A percentile compares a stretch with the other conserved stretches of the same genome.
phyloP scores from a whole-genome alignment of 139 green algal species.

The Chlorella sp. region DNA sequence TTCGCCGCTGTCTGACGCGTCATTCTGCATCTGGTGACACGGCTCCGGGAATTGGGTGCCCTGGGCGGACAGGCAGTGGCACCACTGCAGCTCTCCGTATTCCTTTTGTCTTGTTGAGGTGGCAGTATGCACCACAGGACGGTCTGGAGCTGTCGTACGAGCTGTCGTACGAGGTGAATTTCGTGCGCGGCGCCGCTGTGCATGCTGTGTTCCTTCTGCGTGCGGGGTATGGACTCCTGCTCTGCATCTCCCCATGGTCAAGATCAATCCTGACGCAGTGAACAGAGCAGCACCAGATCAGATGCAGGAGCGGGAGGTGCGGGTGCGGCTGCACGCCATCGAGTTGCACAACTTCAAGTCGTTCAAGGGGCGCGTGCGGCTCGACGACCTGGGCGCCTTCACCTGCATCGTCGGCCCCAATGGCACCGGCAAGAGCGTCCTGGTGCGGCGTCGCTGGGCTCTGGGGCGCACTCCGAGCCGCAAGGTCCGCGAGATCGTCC shows the following conservation, averaged over 20 bases:
- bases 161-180: too few species aligned
- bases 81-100: too few species aligned
- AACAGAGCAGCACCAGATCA: neutral
- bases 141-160: too few species aligned
- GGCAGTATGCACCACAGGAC: too few species aligned
- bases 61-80: too few species aligned
- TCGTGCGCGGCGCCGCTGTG: too few species aligned
- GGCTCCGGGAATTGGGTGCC: too few species aligned
- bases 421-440: slow-evolving; percentile 55
- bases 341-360: slow-evolving; percentile 37
- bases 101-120: too few species aligned
- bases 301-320: neutral
- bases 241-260: neutral
- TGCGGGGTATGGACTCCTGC: neutral
- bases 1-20: too few species aligned
- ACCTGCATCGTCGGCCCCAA: slow-evolving; percentile 58
- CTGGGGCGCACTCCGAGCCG: neutral
- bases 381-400: slow-evolving; percentile 15
- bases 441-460: slow-evolving; percentile 26
- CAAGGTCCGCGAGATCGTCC: too few species aligned
- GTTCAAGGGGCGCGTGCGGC: slow-evolving; percentile 19
- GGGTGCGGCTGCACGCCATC: neutral
- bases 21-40: too few species aligned
- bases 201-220: neutral
- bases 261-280: neutral